Base-by-base conservation (phyloP, 2,329 filamentous ascomycete genomes). In the Aureobasidium zeae region DNA sequence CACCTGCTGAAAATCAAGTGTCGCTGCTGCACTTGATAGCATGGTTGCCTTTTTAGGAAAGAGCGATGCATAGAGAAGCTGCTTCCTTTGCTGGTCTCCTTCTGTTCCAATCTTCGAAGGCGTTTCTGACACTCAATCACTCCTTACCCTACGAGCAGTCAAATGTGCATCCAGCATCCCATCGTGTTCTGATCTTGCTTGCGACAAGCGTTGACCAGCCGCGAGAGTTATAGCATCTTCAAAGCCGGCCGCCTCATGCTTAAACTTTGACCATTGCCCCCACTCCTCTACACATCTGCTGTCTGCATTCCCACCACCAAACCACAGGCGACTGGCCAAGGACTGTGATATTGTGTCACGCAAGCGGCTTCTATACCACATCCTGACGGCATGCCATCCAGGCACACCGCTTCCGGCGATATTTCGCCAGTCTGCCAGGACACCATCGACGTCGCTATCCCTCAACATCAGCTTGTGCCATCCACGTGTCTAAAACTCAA, bases 401-500 rank as follows among this genome's bases (percentile, higher is more conserved):
- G 29, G 26, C 30, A 34, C 26, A 24, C 44, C 28, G 42, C 41
- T 33, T 35, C 34, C 32, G 34, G 39, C 24, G 28, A 44, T 28
- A 29, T 12, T 5, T 38, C 32, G 19, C 32, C 44, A 17, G 20
- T 35, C 26, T 13, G 17, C n/a, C 45, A 37, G 11, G 30, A 41
- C 19, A 47, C 28, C 22, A 47, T 47, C 20, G 28, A 47, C 12
- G 44, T 46, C 26, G 41, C 38, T 7, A 29, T 29, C 21, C 43
- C 33, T 20, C 39, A 22, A 20, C 38, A n/a, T n/a, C n/a, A 29
- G 25, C 6, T n/a, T 35, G 21, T 9, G 8, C 42, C 32, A 4
- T 20, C 35, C 13, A 25, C 25, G 15, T 34, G 51, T 17, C 43
- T 60, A 11, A 57, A 56, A 48, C 45, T 58, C 21, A 60, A 49